phyloP scores from a whole-genome alignment of 345 rosid genomes.

The Pistacia vera region DNA sequence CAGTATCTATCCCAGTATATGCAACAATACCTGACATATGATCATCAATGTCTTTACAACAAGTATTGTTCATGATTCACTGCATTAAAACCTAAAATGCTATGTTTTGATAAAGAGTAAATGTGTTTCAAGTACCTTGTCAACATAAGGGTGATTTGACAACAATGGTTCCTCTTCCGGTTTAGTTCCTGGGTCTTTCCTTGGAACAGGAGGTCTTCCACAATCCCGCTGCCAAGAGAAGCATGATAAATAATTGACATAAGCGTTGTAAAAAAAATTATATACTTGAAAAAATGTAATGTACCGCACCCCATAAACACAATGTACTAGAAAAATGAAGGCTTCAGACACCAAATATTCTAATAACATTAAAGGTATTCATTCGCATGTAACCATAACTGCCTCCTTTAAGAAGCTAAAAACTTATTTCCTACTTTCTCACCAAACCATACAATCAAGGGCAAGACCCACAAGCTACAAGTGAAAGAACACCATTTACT shows the following conservation, averaged over 20 bases:
- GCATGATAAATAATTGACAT: constrained; percentile 3
- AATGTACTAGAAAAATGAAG: constrained; percentile 3
- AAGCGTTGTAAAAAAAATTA: not conserved
- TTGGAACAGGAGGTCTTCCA: constrained; percentile 90
- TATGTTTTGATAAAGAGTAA: not conserved
- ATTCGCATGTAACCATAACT: not conserved
- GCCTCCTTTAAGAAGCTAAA: not conserved
- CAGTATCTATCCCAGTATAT: not conserved
- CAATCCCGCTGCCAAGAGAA: constrained; percentile 72
- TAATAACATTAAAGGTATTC: not conserved
- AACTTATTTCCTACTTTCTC: not conserved
- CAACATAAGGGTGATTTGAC: constrained; percentile 93
- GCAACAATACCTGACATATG: not conserved
- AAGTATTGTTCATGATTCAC: too few species aligned
- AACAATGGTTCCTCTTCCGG: constrained; percentile 85
- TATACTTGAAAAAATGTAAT: not conserved
- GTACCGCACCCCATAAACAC: not conserved
- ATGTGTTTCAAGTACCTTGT: constrained; percentile 52
- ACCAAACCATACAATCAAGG: not conserved
- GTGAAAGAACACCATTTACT: constrained; percentile 1
- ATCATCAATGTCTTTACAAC: not conserved
- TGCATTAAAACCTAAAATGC: not conserved
- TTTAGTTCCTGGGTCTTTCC: constrained; percentile 68
- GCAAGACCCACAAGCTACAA: not conserved
- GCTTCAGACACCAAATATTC: not conserved